Percentiles rank a stretch among this genome's conserved stretches.
Conservation (phyloP, 148 eudicot genomes). For the Vaccinium myrtillus region DNA sequence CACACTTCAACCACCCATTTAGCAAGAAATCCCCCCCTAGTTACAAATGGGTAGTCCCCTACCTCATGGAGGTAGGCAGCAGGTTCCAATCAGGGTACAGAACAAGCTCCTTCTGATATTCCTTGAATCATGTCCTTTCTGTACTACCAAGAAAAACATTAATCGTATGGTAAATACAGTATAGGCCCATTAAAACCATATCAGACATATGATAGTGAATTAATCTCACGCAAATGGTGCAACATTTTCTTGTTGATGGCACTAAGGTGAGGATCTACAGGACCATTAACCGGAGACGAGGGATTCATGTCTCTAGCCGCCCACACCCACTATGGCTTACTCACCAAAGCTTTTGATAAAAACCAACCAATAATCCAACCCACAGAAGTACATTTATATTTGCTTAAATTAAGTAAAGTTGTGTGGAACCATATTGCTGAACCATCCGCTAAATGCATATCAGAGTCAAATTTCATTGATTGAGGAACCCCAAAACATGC, state of each 20-base stretch:
- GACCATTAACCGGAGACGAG: too few relatives aligned
- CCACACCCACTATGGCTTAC: background rate
- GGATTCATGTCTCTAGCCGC: too few relatives aligned
- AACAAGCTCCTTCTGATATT: conserved; percentile 40
- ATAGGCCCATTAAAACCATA: conserved; percentile 23
- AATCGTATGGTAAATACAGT: conserved; percentile 21
- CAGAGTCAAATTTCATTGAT: conserved; percentile 4
- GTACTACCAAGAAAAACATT: conserved; percentile 49
- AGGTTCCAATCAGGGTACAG: conserved; percentile 50
- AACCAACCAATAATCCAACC: background rate
- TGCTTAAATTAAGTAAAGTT: background rate
- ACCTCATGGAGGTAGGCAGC: conserved; percentile 71
- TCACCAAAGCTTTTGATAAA: background rate
- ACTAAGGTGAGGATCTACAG: too few relatives aligned
- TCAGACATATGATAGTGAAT: conserved; percentile 1
- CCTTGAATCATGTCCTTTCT: conserved; percentile 44
- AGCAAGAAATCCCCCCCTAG: conserved; percentile 21
- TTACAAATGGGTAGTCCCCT: conserved; percentile 36
- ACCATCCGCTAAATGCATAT: background rate
- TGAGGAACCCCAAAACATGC: conserved; percentile 10
- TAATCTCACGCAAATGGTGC: background rate
- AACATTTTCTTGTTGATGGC: background rate
- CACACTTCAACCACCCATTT: conserved; percentile 15
- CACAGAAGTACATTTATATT: background rate
- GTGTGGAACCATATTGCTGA: background rate